Evolutionary conservation across 371 early-diverging fungal genomes (phyloP), one percentile per base, ranked within the genome.

Genomic region (Mucor indicus): DNA sequence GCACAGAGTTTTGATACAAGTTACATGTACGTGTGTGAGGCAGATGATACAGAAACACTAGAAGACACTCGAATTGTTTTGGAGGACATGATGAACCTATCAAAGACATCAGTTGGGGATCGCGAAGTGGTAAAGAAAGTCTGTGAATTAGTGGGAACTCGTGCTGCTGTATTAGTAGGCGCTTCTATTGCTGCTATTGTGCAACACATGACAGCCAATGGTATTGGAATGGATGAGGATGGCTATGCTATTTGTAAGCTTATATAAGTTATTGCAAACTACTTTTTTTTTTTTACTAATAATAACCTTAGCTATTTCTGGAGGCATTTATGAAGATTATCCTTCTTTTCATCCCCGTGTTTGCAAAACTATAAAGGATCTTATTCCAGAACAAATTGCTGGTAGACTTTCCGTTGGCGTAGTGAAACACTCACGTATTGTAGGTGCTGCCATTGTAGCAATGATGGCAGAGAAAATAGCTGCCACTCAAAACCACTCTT

Each of bases 391-490:
- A 19, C 83, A 92, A 25, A 81, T 86, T 55, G 84, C 85, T 36
- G 68, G 79, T 61, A 89, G 74, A 69, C 62, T 84, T 24, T 72
- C 71, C 9, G 72, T 84, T 11, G 77, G 69, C 7, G 62, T 86
- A 11, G 82, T 88, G 12, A 79, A 82, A 48, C 89, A 91, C 56
- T 89, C 89, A 3, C 81, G 85, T 20, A 86, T 91, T 19, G 86
- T 88, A 10, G 92, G 92, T 30, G 91, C 91, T 23, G 91, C 88
- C 31, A 77, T 92, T 46, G 87, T 91, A 37, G 92, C 92, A 11
- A 88, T 87, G 77, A 78, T 89, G 67, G 88, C 80, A 5, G 72
- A 75, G 30, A 75, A 75, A 38, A 72, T 68, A 25, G 53, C 63
- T 41, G 29, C 54, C 13, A 30, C 44, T n/a, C n/a, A n/a, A n/a